Evolutionary conservation across 768 basidiomycete genomes (phyloP), one percentile per base, ranked within the genome.

Genomic region (Mycena venus): DNA sequence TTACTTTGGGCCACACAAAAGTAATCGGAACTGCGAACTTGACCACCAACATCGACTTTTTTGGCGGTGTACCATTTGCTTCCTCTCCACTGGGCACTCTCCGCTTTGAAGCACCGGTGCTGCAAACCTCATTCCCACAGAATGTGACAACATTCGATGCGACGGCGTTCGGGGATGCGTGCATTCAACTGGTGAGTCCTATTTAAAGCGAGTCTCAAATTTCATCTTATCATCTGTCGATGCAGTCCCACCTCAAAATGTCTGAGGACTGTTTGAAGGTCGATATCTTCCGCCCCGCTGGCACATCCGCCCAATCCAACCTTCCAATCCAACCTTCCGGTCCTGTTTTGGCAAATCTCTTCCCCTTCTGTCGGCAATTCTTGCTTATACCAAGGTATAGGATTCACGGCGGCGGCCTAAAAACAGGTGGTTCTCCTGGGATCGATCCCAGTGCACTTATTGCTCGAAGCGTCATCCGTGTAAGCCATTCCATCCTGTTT

Each of bases 191-290:
- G 61, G 61, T 44, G 8, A 44, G 12, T n/a, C 23, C 15, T 38
- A n/a, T 12, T 49, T 23, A 1, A 8, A 23, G 3, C 15, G n/a
- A 10, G 1, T 23, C 8, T 49, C n/a, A n/a, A n/a, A 21, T 23
- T n/a, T 49, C n/a, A n/a, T n/a, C 47, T 49, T 11, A 49, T 49
- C 21, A 25, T 49, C n/a, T n/a, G n/a, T n/a, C n/a, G n/a, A n/a
- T n/a, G n/a, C n/a, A n/a, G n/a, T n/a, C n/a, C n/a, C n/a, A 49
- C 47, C 8, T n/a, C n/a, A n/a, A 14, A 21, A 44, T 49, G 7
- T 65, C 63, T 1, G 63, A 65, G 17, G 63, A 65, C 25, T 65
- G 63, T 36, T 38, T 65, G n/a, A 65, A 29, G 23, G 49, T 65
- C 31, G 36, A 65, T 38, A 12, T 65, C 1, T 47, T 65, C 31